Conservation (phyloP, 768 basidiomycete species). For the Kwoniella shandongensis region DNA sequence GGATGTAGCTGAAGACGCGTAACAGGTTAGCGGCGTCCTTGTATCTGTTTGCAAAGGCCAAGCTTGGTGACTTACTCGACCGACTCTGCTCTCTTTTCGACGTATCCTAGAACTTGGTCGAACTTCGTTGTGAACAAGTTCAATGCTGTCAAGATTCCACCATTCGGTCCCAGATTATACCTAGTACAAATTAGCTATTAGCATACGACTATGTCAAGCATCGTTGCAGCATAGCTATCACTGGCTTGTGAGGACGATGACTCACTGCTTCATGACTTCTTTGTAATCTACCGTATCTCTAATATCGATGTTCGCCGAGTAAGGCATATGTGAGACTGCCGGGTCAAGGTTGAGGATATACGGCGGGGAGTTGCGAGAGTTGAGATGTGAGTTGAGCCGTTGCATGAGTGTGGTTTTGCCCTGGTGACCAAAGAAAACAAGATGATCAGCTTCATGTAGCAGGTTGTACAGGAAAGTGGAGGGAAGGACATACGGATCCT, state of each 20-base stretch:
- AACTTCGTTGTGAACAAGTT: conserved; percentile 99
- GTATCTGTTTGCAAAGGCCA: too few relatives aligned
- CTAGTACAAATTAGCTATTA: conserved; percentile 55
- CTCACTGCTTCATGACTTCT: conserved; percentile 99
- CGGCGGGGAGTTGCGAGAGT: conserved; percentile 66
- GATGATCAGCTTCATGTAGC: neutral
- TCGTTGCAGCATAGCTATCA: neutral
- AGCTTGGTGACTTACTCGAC: conserved; percentile 69
- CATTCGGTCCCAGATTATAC: conserved; percentile 97
- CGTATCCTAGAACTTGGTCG: conserved; percentile 86
- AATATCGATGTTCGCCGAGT: conserved; percentile 96
- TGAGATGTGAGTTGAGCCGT: conserved; percentile 86
- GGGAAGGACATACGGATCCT: conserved; percentile 60
- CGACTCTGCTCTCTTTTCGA: conserved; percentile 83
- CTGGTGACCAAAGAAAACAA: conserved; percentile 22
- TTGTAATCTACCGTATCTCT: conserved; percentile 95
- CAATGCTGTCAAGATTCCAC: conserved; percentile 92
- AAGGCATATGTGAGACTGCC: conserved; percentile 85
- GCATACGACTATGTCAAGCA: neutral
- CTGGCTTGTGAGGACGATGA: conserved; percentile 32
- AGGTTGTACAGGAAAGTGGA: neutral
- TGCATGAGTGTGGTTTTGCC: conserved; percentile 98
- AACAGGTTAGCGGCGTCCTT: too few relatives aligned
- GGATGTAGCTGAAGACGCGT: conserved; percentile 67
- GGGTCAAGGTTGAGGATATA: conserved; percentile 98